Conservation (phyloP, 139 green algal genomes). For the Micromonas pusilla region DNA sequence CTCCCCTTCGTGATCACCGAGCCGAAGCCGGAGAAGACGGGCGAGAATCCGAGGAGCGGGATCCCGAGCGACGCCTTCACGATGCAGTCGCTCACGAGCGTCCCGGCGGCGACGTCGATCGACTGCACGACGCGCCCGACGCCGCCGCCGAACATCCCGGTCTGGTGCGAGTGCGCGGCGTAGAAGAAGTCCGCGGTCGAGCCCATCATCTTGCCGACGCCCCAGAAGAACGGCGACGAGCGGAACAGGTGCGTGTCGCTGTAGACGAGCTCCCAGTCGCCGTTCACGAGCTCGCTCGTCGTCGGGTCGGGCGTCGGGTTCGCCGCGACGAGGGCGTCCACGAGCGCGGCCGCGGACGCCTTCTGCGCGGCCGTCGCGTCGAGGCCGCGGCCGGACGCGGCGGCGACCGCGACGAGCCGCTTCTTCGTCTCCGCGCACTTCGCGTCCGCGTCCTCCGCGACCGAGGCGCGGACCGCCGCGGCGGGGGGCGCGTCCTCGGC, state of each 20-base stretch:
- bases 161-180: constrained; percentile 22
- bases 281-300: neutral
- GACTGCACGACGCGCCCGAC: neutral
- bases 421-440: neutral
- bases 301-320: neutral
- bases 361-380: neutral
- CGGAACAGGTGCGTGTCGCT: constrained; percentile 8
- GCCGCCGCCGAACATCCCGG: constrained; percentile 14
- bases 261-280: constrained; percentile 22
- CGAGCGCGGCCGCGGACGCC: neutral
- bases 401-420: neutral
- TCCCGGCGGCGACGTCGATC: neutral
- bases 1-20: constrained; percentile 12
- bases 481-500: neutral
- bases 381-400: neutral
- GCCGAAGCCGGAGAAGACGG: neutral
- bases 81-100: constrained; percentile 4
- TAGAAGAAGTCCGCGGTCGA: constrained; percentile 26
- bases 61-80: constrained; percentile 11
- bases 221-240: constrained; percentile 26
- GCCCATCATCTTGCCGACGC: constrained; percentile 4
- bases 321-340: neutral
- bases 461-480: neutral
- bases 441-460: neutral
- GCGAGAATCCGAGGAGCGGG: constrained; percentile 14